A percentile compares a stretch with the other conserved stretches of the same genome.
Evolutionary conservation across 371 early-diverging fungal genomes (phyloP).

Genomic region (Mucor lusitanicus): DNA sequence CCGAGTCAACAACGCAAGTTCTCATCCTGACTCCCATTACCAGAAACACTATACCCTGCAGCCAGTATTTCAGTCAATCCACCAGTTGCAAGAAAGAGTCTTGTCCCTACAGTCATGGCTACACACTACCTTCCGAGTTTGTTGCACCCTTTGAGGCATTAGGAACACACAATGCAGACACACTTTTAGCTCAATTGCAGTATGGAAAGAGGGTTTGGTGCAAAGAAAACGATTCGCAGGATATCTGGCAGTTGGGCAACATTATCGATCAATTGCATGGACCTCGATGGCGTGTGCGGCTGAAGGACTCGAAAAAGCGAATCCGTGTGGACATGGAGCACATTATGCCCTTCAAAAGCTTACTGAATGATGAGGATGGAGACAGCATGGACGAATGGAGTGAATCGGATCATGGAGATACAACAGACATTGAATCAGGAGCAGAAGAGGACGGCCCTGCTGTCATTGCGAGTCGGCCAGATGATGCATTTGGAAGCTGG

Average conservation of each 20-base stretch:
- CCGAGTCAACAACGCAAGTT: slow-evolving; percentile 8
- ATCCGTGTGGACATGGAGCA: slow-evolving; percentile 19
- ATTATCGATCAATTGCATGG: slow-evolving; percentile 11
- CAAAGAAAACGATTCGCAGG: background rate
- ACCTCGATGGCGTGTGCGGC: slow-evolving; percentile 16
- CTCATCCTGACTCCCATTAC: slow-evolving; percentile 29
- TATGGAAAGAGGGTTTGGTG: slow-evolving; percentile 19
- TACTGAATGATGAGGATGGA: background rate
- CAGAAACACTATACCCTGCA: slow-evolving; percentile 23
- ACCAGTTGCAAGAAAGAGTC: background rate
- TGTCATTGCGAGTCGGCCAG: background rate
- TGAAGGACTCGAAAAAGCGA: background rate
- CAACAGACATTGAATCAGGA: background rate
- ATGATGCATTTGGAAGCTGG: slow-evolving; percentile 25
- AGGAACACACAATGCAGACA: background rate
- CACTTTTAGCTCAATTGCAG: slow-evolving; percentile 4
- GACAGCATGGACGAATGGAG: background rate
- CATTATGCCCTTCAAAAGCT: slow-evolving; percentile 17
- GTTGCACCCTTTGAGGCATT: slow-evolving; percentile 22
- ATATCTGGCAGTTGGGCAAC: slow-evolving; percentile 14
- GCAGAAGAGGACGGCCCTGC: slow-evolving; percentile 5
- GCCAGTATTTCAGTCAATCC: slow-evolving; percentile 7
- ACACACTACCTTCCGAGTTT: slow-evolving; percentile 8
- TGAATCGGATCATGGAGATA: slow-evolving; percentile 10
- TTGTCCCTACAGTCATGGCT: slow-evolving; percentile 26